Evolutionary conservation across 2,329 filamentous ascomycete species (phyloP), one percentile per base, ranked within the genome.

Genomic region (Canariomyces notabilis): DNA sequence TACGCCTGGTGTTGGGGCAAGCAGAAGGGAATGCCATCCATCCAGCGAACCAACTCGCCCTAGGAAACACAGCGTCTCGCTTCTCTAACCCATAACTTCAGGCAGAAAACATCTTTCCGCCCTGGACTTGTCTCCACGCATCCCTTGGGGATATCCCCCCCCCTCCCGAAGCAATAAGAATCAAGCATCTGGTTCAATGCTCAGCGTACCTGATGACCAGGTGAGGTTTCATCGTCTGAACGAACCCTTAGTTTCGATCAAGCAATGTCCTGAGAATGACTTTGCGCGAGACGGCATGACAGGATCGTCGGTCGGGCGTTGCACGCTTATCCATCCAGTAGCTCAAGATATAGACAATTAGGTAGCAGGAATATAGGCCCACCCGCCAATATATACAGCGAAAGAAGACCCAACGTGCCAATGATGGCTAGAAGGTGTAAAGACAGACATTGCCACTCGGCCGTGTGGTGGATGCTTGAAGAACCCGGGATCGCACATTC

Each of bases 331-430:
- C 18, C 35, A 22, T 31, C 39, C 31, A 22, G 31, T 34, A 31
- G 16, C 39, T 16, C 12, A 29, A 16, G 16, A 39, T 48, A 44
- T 41, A 48, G 23, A 51, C 37, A 46, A 22, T 18, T 14, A 6
- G 12, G 6, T 20, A 22, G 20, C 37, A 22, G 22, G 14, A 32
- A 46, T 19, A 26, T 36, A 42, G 23, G 21, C 36, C 35, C 31
- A 39, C 34, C 21, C 39, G 36, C 45, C 23, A 40, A 29, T 35
- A 38, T 36, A 36, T 18, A 48, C 16, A 38, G 34, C 11, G 21
- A 31, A 31, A 29, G 32, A 38, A 15, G 22, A 26, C 22, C 22
- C 6, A 26, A 26, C 6, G 7, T 29, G n/a, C 26, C 26, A 29
- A 29, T 8, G 14, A 29, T 29, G 9, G 26, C 9, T 29, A 8